Evolutionary conservation across 768 basidiomycete species (phyloP).

Genomic region (Psilocybe sp.): DNA sequence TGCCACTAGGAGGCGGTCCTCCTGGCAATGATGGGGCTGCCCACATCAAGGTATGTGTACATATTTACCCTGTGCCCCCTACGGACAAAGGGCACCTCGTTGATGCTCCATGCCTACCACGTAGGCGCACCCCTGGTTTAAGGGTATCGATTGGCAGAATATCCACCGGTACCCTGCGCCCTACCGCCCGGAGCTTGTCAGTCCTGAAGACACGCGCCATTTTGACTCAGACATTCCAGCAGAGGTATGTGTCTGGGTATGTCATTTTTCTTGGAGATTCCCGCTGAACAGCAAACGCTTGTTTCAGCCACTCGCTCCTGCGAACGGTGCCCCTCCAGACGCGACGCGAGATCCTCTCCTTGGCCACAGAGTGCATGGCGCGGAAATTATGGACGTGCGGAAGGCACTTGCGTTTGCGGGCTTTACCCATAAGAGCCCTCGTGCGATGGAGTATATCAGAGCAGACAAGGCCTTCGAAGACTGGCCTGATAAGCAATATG

Average conservation of each 20-base stretch:
- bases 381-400: slow-evolving; percentile 83
- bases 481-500: slow-evolving; percentile 44
- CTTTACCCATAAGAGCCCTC: slow-evolving; percentile 88
- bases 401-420: slow-evolving; percentile 91
- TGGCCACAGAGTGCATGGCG: slow-evolving; percentile 80
- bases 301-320: slow-evolving; percentile 84
- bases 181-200: slow-evolving; percentile 80
- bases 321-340: slow-evolving; percentile 80
- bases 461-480: slow-evolving; percentile 72
- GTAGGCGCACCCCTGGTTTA: slow-evolving; percentile 88
- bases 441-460: slow-evolving; percentile 71
- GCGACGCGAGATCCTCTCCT: slow-evolving; percentile 89
- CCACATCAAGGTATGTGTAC: slow-evolving; percentile 69
- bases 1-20: slow-evolving; percentile 36
- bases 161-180: slow-evolving; percentile 84
- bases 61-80: slow-evolving; percentile 5
- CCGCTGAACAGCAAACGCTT: slow-evolving; percentile 17
- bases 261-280: slow-evolving; percentile 22
- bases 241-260: slow-evolving; percentile 56
- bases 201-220: slow-evolving; percentile 88
- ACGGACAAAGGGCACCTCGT: slow-evolving; percentile 7
- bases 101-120: slow-evolving; percentile 7
- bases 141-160: slow-evolving; percentile 85
- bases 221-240: slow-evolving; percentile 94
- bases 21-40: slow-evolving; percentile 81